Evolutionary conservation across 208 protist genomes (phyloP).

Genomic region (Angomonas ambiguus): DNA sequence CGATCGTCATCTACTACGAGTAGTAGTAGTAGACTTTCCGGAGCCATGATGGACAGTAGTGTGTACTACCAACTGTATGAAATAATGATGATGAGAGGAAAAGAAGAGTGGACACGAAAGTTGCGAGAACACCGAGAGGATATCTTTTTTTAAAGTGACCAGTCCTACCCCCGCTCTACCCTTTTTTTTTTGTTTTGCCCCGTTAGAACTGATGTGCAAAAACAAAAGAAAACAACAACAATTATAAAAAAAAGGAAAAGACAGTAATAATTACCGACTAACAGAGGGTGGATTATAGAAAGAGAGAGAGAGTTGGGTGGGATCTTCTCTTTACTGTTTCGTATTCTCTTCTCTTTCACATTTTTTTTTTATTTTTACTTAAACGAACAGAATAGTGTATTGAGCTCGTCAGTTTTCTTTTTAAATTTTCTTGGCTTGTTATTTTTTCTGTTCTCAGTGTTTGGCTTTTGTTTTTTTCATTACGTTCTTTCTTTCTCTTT

Average conservation of each 20-base stretch:
- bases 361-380: too few relatives aligned
- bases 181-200: constrained; percentile 2
- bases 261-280: neutral
- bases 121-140: neutral
- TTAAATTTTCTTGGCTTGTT: constrained; percentile 10
- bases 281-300: too few relatives aligned
- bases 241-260: constrained; percentile 2
- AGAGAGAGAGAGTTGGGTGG: too few relatives aligned
- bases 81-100: neutral
- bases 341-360: too few relatives aligned
- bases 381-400: too few relatives aligned
- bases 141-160: neutral
- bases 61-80: neutral
- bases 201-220: neutral
- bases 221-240: neutral
- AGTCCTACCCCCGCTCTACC: neutral
- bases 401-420: too few relatives aligned
- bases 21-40: too few relatives aligned
- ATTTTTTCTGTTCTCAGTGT: constrained; percentile 22
- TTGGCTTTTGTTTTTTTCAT: constrained; percentile 9
- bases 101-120: neutral
- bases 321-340: too few relatives aligned
- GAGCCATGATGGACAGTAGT: neutral
- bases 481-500: constrained; percentile 8
- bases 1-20: too few relatives aligned